Base-by-base conservation (phyloP, 805 yeast genomes). In the Candida silvatica region DNA sequence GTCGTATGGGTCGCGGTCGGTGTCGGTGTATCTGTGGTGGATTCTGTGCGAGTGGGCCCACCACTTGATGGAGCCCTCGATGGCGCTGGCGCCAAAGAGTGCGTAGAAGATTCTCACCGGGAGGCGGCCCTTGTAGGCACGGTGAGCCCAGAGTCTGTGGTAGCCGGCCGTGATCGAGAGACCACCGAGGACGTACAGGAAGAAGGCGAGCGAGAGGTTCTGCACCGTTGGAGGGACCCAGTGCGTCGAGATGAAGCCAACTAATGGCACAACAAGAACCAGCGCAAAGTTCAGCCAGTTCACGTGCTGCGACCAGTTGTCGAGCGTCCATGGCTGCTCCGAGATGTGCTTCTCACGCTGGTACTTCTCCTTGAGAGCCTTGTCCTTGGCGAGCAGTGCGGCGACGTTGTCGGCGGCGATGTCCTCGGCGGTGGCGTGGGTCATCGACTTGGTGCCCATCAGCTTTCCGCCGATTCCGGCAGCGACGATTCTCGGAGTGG, bases 31-130 rank as follows among this genome's bases (percentile, higher is more conserved):
- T 64, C 94, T 71, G 62, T 83, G 94, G 58, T 83, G 94, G 37
- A 82, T 69, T 71, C 94, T 73, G 61, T 83, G 94, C 35, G 81
- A 71, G 56, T 82, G 92, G 32, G 80, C 74, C 94, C 94, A 83
- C 92, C 92, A 82, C 59, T 82, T 82, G 57, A 82, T 77, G 28
- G 90, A 80, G 45, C 94, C 94, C 58, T 82, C 87, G 32, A 82
- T 77, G 37, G 87, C 75, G 29, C 87, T 82, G 23, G 90, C 85
- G 43, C 94, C 94, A 49, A 82, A 82, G 19, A 80, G 57, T 5
- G 90, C 94, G 52, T 61, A 80, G 46, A 79, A 73, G 29, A 80
- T 50, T 45, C 76, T 70, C 29, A 79, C 64, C 12, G 84, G 78
- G 51, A 67, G 55, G 40, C 64, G 67, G 12, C 81, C 87, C 36